Base-by-base conservation (phyloP, 768 basidiomycete species). In the Neoboletus brunneissimus region DNA sequence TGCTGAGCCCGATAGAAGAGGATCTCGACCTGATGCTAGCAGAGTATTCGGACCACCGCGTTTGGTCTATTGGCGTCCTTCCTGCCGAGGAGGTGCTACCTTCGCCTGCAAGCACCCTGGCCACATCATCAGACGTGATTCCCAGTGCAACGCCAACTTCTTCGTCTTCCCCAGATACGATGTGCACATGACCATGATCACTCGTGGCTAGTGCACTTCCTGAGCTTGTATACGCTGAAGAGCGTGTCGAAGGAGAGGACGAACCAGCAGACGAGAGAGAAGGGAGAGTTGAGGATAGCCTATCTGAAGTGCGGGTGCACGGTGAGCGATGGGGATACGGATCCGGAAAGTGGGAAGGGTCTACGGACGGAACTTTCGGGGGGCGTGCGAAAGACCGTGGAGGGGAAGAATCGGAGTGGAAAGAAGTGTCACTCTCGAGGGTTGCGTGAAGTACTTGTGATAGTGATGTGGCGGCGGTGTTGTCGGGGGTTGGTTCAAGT, bases 31-130 rank as follows among this genome's bases (percentile, higher is more conserved):
- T 81, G 60, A 79, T 71, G 55, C 82, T 80, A 12, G 76, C 79
- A 20, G 86, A 81, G 66, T 88, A 87, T 58, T 84, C 86, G n/a
- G 89, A 90, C 86, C 87, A 90, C 25, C 86, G 82, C 9, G 80
- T 73, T 47, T 82, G 83, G 65, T 91, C 88, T 60, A 81, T 73
- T 7, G 82, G 82, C 5, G 77, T 74, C 63, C 84, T 77, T 53
- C 77, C 75, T 40, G 79, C 73, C 16, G 78, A 79, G 6, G 80
- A 75, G 15, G 72, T 63, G 46, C 64, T 70, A 20, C 77, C 67
- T 57, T 87, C 84, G 38, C 78, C 83, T 38, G 79, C 79, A 20
- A 87, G 76, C 46, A 87, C 75, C 60, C 83, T 83, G 22, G 82
- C 81, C 53, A 86, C 80, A 48, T 83, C 81, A 61, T 91, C 88